Conservation (phyloP, 2,329 filamentous ascomycete species). For the Aureobasidium mangrovei region DNA sequence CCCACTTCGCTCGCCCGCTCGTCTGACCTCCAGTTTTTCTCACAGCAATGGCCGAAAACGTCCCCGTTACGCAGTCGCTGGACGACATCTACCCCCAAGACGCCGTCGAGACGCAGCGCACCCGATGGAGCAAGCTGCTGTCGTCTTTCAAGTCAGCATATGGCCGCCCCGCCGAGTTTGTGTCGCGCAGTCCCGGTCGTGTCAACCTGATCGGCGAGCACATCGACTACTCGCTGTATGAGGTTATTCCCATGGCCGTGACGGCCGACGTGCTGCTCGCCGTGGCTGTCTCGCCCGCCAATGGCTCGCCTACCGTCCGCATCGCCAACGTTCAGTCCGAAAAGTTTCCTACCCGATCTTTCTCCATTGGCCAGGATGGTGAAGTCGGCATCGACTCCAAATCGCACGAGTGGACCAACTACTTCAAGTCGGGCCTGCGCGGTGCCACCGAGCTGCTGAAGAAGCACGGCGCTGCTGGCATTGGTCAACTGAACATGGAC, state of each 20-base stretch:
- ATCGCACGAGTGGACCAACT: slow-evolving; percentile 92
- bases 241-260: slow-evolving; percentile 91
- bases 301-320: slow-evolving; percentile 55
- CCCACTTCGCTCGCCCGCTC: not conserved
- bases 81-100: slow-evolving; percentile 75
- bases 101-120: slow-evolving; percentile 56
- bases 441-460: slow-evolving; percentile 73
- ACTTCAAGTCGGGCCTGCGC: slow-evolving; percentile 86
- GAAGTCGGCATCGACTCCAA: slow-evolving; percentile 65
- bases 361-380: slow-evolving; percentile 55
- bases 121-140: slow-evolving; percentile 68
- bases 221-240: slow-evolving; percentile 96
- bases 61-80: slow-evolving; percentile 67
- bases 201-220: slow-evolving; percentile 99
- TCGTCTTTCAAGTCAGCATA: slow-evolving; percentile 62
- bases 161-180: slow-evolving; percentile 63
- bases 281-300: slow-evolving; percentile 50
- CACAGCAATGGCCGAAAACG: slow-evolving; percentile 31
- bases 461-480: slow-evolving; percentile 51
- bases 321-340: slow-evolving; percentile 69
- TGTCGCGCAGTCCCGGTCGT: slow-evolving; percentile 82
- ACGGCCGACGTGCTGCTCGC: slow-evolving; percentile 85
- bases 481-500: slow-evolving; percentile 69
- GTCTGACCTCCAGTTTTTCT: not conserved
- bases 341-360: slow-evolving; percentile 68